Percentiles rank a stretch among this genome's conserved stretches.
Conservation (phyloP, 768 basidiomycete species). For the Pisolithus albus region DNA sequence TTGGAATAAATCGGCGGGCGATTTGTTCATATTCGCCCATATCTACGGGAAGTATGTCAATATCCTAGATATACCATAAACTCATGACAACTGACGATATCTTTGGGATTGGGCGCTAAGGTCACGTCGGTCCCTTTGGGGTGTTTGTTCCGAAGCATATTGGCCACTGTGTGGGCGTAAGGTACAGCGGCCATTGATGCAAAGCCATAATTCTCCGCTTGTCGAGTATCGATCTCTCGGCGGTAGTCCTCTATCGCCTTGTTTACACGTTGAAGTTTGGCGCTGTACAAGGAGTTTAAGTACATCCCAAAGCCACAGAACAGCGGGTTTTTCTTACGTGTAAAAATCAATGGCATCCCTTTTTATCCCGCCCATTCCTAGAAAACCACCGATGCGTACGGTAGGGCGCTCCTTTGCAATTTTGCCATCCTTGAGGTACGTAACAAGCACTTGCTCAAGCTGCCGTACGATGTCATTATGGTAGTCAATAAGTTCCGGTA, state of each 20-base stretch:
- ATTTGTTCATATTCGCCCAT: constrained; percentile 84
- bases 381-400: constrained; percentile 68
- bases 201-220: constrained; percentile 87
- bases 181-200: constrained; percentile 86
- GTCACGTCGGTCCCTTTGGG: constrained; percentile 66
- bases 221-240: constrained; percentile 60
- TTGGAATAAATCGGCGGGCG: constrained; percentile 55
- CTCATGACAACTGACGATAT: constrained; percentile 50
- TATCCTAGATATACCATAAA: background rate
- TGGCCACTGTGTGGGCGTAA: constrained; percentile 82
- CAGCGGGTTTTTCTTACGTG: constrained; percentile 48
- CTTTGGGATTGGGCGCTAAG: constrained; percentile 84
- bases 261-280: constrained; percentile 56
- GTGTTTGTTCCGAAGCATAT: constrained; percentile 57
- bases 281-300: constrained; percentile 22
- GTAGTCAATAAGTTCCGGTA: constrained; percentile 86
- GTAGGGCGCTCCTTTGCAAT: constrained; percentile 78
- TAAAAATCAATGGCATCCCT: constrained; percentile 93
- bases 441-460: constrained; percentile 82
- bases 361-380: constrained; percentile 79
- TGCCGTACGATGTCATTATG: constrained; percentile 94
- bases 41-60: constrained; percentile 39
- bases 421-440: constrained; percentile 79
- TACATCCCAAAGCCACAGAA: background rate
- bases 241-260: constrained; percentile 68